Evolutionary conservation across 441 rosid species (phyloP).

Genomic region (Syzygium syzygioides): DNA sequence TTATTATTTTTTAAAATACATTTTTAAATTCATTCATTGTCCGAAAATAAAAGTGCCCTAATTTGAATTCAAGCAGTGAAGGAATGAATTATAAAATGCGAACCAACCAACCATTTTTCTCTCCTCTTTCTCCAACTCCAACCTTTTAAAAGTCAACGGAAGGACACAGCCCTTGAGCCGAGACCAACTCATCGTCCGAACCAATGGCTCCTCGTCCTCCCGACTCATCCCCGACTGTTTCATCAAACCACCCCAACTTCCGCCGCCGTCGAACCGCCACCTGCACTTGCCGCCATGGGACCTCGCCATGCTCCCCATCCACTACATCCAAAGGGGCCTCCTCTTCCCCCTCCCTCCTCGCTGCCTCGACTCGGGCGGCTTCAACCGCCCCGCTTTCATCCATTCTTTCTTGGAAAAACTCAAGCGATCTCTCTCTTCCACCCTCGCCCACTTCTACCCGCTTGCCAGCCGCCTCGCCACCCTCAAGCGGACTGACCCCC

Average conservation of each 20-base stretch:
- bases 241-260: constrained; percentile 27
- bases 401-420: constrained; percentile 27
- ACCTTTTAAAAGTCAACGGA: neutral
- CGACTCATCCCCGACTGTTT: constrained; percentile 39
- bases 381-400: constrained; percentile 16
- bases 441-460: constrained; percentile 72
- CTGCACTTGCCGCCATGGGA: constrained; percentile 56
- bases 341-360: constrained; percentile 43
- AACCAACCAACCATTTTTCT: neutral
- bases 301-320: constrained; percentile 48
- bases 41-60: neutral
- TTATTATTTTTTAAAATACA: no score
- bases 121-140: neutral
- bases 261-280: constrained; percentile 37
- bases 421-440: constrained; percentile 37
- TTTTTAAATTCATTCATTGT: no score
- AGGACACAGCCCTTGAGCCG: neutral
- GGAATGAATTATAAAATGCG: no score
- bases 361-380: neutral
- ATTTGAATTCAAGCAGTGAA: no score
- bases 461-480: constrained; percentile 18
- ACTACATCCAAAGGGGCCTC: constrained; percentile 69
- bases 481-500: neutral
- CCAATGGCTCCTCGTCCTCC: neutral
- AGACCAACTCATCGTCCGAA: neutral